A percentile compares a stretch with the other conserved stretches of the same genome.
Evolutionary conservation across 176 grass and related monocot species (phyloP).

Genomic region (Triticum turgidum): DNA sequence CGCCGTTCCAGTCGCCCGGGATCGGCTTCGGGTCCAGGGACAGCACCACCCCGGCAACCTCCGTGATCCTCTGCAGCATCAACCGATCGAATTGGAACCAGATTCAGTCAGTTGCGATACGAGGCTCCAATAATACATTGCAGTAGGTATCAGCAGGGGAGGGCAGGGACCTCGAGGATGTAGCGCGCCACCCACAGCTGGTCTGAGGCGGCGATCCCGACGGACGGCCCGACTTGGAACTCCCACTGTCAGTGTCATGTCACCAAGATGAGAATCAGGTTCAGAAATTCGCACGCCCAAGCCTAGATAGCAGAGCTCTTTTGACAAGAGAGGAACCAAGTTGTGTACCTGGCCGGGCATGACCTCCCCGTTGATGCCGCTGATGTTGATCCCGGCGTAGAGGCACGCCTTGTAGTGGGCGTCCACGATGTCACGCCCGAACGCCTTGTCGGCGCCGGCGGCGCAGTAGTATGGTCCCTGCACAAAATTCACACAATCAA

Average conservation of each 20-base stretch:
- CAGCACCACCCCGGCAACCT: conserved; percentile 79
- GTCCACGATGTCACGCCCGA: conserved; percentile 90
- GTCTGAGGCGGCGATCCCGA: conserved; percentile 74
- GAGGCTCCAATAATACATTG: too few species aligned
- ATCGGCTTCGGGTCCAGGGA: conserved; percentile 95
- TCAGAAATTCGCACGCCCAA: conserved; percentile 9
- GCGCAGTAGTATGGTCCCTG: conserved; percentile 94
- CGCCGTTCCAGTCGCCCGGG: conserved; percentile 93
- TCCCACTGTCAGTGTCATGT: conserved; percentile 64
- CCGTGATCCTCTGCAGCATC: conserved; percentile 70
- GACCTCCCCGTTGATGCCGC: conserved; percentile 98
- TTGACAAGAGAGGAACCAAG: background rate
- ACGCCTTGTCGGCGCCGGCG: conserved; percentile 83
- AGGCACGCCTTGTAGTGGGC: conserved; percentile 96
- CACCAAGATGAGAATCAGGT: background rate
- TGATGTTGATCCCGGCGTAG: conserved; percentile 93
- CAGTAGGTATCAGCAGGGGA: too few species aligned
- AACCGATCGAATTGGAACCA: too few species aligned
- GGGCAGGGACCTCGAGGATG: conserved; percentile 66
- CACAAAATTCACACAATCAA: background rate
- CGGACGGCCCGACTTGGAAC: conserved; percentile 93
- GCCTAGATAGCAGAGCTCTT: background rate
- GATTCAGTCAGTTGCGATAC: too few species aligned
- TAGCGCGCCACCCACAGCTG: conserved; percentile 77
- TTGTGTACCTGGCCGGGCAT: conserved; percentile 82